Base-by-base conservation (phyloP, 1,284 basidiomycete species). In the Ceratobasidium papillatum region DNA sequence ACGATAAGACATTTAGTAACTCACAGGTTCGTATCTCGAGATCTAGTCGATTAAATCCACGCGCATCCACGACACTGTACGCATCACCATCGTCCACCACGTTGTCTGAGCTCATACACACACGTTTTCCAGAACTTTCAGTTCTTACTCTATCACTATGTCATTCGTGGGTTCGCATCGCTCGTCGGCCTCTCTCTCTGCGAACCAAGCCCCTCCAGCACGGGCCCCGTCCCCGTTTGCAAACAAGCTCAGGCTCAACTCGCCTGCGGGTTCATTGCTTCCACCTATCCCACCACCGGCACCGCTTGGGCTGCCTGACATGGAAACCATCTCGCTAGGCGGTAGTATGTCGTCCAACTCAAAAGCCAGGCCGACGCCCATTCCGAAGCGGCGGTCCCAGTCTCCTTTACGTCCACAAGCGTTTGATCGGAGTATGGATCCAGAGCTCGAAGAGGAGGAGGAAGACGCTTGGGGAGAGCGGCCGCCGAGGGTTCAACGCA, bases 341-440 rank as follows among this genome's bases (percentile, higher is more conserved):
- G 54, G 38, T 0, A 71, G 68, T 30, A 71, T 41, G 38, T 8
- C 47, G 17, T 68, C 65, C 51, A 71, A 71, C 41, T 54, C 68
- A 4, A 58, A 36, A 4, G 25, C 56, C 41, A 71, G 49, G 32
- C 68, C 68, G 41, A 58, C 54, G 12, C 68, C 68, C 41, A 61
- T 71, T 17, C 68, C 68, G 2, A 36, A 30, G 14, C 68, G 68
- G 17, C 54, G 68, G 7, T 71, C 68, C 12, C 32, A 54, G 11
- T 71, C 68, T n/a, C 68, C 68, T 1, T 49, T 71, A 30, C 68
- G 68, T 30, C 38, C 68, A 19, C 56, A 45, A 22, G 68, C 54
- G 4, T 71, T 71, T 59, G 68, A 71, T 38, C 54, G 68, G 34
- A 71, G 68, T 25, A 71, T 71, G 68, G 68, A 71, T 32, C 68